A percentile compares a stretch with the other conserved stretches of the same genome.
Conservation (phyloP, 78 protist genomes). For the Dictyostelium brefeldianum region DNA sequence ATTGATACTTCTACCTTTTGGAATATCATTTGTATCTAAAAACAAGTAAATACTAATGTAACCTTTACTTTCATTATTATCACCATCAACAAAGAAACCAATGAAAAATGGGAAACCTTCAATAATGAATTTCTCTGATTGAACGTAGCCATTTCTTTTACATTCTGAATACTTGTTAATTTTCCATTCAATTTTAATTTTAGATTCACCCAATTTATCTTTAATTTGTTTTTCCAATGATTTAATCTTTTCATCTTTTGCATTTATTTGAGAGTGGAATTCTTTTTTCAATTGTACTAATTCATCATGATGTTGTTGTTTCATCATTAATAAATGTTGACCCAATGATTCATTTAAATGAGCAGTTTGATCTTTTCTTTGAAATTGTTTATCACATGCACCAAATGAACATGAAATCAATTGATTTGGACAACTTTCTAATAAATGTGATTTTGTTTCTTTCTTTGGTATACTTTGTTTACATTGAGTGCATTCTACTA, state of each 20-base stretch:
- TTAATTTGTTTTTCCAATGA: conserved; percentile 36
- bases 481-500: conserved; percentile 35
- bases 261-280: not conserved
- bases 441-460: conserved; percentile 19
- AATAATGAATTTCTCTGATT: conserved; percentile 49
- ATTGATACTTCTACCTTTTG: conserved; percentile 46
- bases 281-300: conserved; percentile 34
- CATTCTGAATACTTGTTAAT: conserved; percentile 33
- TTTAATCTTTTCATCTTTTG: conserved; percentile 60
- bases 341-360: conserved; percentile 58
- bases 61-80: conserved; percentile 51
- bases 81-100: conserved; percentile 51
- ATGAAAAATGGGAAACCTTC: conserved; percentile 59
- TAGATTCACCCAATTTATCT: conserved; percentile 23
- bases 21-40: conserved; percentile 29
- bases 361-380: conserved; percentile 29
- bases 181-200: conserved; percentile 56
- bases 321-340: conserved; percentile 42
- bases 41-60: conserved; percentile 54
- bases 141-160: conserved; percentile 48
- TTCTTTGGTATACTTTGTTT: conserved; percentile 6
- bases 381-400: conserved; percentile 54
- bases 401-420: conserved; percentile 47
- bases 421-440: conserved; percentile 44
- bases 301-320: conserved; percentile 28